Percentiles rank a stretch among this genome's conserved stretches.
Conservation (phyloP, 257 asterid species). For the Fraxinus anomala region DNA sequence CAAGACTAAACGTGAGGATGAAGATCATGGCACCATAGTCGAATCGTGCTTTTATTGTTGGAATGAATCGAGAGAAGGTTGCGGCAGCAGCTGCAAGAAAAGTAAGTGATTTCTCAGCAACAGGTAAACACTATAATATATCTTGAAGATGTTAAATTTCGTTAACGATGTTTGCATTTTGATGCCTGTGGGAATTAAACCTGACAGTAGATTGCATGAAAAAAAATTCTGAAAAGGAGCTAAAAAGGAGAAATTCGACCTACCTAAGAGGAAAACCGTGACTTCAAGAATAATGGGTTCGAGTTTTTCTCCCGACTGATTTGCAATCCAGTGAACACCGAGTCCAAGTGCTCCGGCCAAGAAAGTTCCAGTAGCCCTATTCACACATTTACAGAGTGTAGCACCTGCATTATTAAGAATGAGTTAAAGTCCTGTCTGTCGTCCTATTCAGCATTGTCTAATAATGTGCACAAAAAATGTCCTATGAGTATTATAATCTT, state of each 20-base stretch:
- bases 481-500: too few relatives aligned
- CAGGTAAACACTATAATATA: conserved; percentile 1
- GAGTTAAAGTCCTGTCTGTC: background rate
- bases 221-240: background rate
- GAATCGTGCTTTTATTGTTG: conserved; percentile 68
- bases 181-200: background rate
- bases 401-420: conserved; percentile 51
- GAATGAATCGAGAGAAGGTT: conserved; percentile 82
- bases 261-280: conserved; percentile 77
- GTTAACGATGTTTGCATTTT: too few relatives aligned
- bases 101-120: background rate
- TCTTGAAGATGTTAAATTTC: too few relatives aligned
- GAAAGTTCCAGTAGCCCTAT: conserved; percentile 62
- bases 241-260: background rate
- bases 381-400: conserved; percentile 63
- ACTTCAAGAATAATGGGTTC: conserved; percentile 68
- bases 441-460: background rate
- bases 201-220: background rate
- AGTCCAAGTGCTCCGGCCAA: conserved; percentile 77
- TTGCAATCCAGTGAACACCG: conserved; percentile 89
- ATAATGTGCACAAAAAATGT: background rate
- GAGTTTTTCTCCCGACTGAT: conserved; percentile 54
- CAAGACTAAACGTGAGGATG: conserved; percentile 78
- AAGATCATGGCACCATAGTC: conserved; percentile 84
- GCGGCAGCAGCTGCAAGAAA: conserved; percentile 71